These are phyloP conservation scores for Aurifilum marmelostoma DNA, from an alignment of 2,329 filamentous ascomycete genomes.

Conservation along the genomic window DNA sequence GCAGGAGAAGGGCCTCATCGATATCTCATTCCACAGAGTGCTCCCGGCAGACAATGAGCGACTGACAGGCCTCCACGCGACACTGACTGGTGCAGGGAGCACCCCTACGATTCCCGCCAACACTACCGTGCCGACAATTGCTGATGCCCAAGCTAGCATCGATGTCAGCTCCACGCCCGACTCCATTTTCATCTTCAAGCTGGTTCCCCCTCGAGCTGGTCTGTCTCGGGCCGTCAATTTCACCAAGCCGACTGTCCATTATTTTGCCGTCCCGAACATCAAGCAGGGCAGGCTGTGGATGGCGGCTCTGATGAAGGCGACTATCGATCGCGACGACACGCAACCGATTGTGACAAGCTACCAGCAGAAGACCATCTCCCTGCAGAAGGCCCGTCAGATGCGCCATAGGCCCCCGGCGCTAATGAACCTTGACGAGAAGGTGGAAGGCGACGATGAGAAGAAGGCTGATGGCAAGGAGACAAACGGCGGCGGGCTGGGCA, in stretches of 20 bases:
- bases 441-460: constrained; percentile 34
- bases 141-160: constrained; percentile 52
- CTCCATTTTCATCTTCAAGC: constrained; percentile 95
- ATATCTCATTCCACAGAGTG: constrained; percentile 97
- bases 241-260: constrained; percentile 95
- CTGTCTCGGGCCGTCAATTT: constrained; percentile 92
- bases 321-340: constrained; percentile 87
- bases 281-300: constrained; percentile 93
- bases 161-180: constrained; percentile 50
- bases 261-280: constrained; percentile 92
- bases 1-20: constrained; percentile 93
- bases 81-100: constrained; percentile 82
- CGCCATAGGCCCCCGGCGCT: constrained; percentile 87
- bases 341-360: constrained; percentile 87
- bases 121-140: constrained; percentile 50
- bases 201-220: constrained; percentile 86
- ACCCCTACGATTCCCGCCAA: constrained; percentile 60
- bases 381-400: constrained; percentile 85
- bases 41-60: constrained; percentile 90
- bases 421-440: constrained; percentile 67
- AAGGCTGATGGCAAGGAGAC: constrained; percentile 25
- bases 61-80: constrained; percentile 87
- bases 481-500: constrained; percentile 49
- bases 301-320: constrained; percentile 98
- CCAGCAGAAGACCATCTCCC: constrained; percentile 93